Percentiles rank a stretch among this genome's conserved stretches.
Evolutionary conservation across 129 eudicot species (phyloP).

Genomic region (Flaveria trinervia): DNA sequence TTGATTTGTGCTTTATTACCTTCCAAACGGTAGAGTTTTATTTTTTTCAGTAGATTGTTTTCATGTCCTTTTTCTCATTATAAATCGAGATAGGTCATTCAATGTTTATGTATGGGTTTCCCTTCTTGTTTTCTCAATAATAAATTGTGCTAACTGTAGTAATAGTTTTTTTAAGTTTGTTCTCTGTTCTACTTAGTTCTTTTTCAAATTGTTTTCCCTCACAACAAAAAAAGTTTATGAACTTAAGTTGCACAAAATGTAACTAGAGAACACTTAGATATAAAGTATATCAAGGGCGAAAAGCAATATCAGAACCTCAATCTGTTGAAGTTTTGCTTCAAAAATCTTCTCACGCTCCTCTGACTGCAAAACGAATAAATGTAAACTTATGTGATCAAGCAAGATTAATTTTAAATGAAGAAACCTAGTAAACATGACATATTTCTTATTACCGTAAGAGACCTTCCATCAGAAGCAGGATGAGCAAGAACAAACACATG

Average conservation of each 20-base stretch:
- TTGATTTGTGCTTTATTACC: too few relatives aligned
- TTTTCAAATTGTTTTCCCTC: not conserved
- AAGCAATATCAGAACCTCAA: constrained; percentile 57
- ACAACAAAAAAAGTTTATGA: constrained; percentile 3
- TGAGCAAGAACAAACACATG: constrained; percentile 83
- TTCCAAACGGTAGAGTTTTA: too few relatives aligned
- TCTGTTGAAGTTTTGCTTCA: constrained; percentile 83
- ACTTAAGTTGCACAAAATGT: not conserved
- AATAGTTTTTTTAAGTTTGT: too few relatives aligned
- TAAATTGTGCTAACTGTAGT: too few relatives aligned
- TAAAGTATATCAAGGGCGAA: not conserved
- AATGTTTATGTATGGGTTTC: too few relatives aligned
- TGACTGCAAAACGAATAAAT: constrained; percentile 41
- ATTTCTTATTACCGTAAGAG: constrained; percentile 52
- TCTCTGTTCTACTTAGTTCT: too few relatives aligned
- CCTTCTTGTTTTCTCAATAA: too few relatives aligned
- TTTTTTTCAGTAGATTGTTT: too few relatives aligned
- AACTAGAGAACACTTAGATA: constrained; percentile 6
- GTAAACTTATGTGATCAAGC: constrained; percentile 18
- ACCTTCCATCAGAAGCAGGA: constrained; percentile 74
- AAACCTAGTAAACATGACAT: constrained; percentile 1
- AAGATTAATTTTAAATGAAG: constrained; percentile 13
- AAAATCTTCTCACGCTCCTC: constrained; percentile 92
- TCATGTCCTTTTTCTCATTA: too few relatives aligned
- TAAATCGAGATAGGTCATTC: too few relatives aligned